Percentiles rank a stretch among this genome's conserved stretches.
Conservation (phyloP, 106 monocot genomes). For the Allium cepa region DNA sequence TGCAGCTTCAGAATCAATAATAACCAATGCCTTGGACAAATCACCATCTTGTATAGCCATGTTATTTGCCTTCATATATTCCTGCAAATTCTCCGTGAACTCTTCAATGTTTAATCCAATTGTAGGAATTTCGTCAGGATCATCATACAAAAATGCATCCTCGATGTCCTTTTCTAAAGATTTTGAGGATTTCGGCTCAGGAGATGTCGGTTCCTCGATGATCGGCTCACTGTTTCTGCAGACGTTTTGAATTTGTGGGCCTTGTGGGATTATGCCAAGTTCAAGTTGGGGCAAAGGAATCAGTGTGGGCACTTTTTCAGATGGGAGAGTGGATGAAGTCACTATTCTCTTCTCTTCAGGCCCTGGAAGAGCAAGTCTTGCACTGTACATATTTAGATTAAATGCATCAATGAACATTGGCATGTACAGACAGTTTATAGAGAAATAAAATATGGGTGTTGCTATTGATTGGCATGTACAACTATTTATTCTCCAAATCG, state of each 20-base stretch:
- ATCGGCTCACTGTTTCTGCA: conserved; percentile 37
- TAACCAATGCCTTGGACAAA: conserved; percentile 58
- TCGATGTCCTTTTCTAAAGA: conserved; percentile 44
- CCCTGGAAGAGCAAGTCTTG: conserved; percentile 63
- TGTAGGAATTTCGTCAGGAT: conserved; percentile 61
- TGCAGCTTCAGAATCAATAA: conserved; percentile 29
- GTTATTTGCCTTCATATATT: conserved; percentile 38
- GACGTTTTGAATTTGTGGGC: conserved; percentile 1
- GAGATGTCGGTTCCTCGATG: conserved; percentile 53
- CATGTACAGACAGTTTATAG: not conserved
- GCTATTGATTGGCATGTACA: no score
- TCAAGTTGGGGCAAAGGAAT: conserved; percentile 33
- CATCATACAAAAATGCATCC: conserved; percentile 46
- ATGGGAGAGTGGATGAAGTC: conserved; percentile 10
- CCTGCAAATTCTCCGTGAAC: conserved; percentile 52
- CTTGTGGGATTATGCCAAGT: conserved; percentile 1
- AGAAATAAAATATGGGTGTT: no score
- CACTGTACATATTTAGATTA: conserved; percentile 26
- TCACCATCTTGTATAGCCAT: conserved; percentile 33
- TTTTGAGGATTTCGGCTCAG: conserved; percentile 40
- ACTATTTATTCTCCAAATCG: no score
- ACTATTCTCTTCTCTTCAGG: conserved; percentile 47
- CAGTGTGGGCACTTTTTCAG: not conserved
- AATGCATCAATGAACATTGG: not conserved
- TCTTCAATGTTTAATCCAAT: conserved; percentile 54